Base-by-base conservation (phyloP, 345 rosid genomes). In the Euphorbia peplus region DNA sequence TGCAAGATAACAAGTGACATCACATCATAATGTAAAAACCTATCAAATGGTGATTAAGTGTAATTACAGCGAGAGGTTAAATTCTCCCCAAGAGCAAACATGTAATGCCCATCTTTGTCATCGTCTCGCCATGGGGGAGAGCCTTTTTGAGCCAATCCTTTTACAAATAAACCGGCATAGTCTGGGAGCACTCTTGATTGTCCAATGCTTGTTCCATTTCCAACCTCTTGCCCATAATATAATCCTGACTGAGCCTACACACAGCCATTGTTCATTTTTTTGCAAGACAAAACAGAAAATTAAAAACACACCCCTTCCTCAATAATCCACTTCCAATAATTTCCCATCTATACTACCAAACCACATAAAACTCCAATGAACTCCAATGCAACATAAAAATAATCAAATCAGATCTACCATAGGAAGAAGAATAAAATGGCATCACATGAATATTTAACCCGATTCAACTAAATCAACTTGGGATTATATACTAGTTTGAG, bases 81-180 rank as follows among this genome's bases (percentile, higher is more conserved):
- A 80, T 88, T 86, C 74, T 88, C 90, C 80, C 90, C 90, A 51
- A 84, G 75, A 21, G 83, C 85, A 81, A 86, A 88, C 79, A 83
- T 71, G 85, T 83, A 88, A 83, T 84, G 88, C 44, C 90, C 93
- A 75, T 88, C 93, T 82, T 88, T 88, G 86, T 86, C 88, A 81
- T 84, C 90, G 18, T 80, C 83, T 74, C 83, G 86, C 88, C 90
- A 76, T 25, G 81, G 90, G 72, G 88, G 87, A 73, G 85, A 80
- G 77, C 85, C 82, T 67, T 79, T 88, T 75, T 77, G 81, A 81
- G 82, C 73, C 77, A 84, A 75, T 75, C 87, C 87, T 73, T 79
- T 88, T 28, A 81, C 74, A 79, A 79, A 84, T 54, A 83, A 69
- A 80, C 79, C 56, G 55, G 83, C 72, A 70, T 78, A 80, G 67